Percentiles rank a stretch among this genome's conserved stretches.
phyloP scores from a whole-genome alignment of 768 basidiomycete species.

The Russula compacta region DNA sequence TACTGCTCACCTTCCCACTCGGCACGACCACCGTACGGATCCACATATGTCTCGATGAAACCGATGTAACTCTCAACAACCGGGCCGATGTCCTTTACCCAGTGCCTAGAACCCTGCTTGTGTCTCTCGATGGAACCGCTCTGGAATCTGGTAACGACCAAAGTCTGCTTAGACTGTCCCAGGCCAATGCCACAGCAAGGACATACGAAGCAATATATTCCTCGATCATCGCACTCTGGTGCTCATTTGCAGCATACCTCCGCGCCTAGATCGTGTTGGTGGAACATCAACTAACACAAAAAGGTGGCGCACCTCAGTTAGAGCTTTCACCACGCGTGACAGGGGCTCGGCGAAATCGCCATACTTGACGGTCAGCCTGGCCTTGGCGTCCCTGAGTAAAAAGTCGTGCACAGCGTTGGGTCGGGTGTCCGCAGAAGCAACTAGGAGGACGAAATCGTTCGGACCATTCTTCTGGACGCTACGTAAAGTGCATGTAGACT shows the following conservation, averaged over 20 bases:
- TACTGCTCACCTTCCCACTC: conserved; percentile 73
- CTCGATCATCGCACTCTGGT: conserved; percentile 66
- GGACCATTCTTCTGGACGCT: conserved; percentile 66
- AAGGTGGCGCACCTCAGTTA: conserved; percentile 41
- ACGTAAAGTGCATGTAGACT: background rate
- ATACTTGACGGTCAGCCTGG: conserved; percentile 56
- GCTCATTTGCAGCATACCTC: conserved; percentile 62
- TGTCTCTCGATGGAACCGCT: conserved; percentile 75
- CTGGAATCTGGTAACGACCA: conserved; percentile 43
- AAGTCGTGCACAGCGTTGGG: conserved; percentile 38
- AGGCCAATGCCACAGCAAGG: background rate
- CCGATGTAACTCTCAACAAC: conserved; percentile 86
- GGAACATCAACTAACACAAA: background rate
- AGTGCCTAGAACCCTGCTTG: conserved; percentile 64
- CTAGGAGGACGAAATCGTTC: conserved; percentile 55
- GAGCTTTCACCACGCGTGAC: conserved; percentile 42
- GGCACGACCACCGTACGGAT: conserved; percentile 84
- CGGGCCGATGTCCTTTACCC: conserved; percentile 84
- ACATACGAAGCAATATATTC: conserved; percentile 70
- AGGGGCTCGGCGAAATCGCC: conserved; percentile 65
- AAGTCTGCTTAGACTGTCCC: background rate
- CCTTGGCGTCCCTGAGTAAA: conserved; percentile 31
- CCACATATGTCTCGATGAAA: conserved; percentile 72
- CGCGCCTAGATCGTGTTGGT: conserved; percentile 42
- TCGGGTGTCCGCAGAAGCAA: conserved; percentile 55